Percentiles rank a stretch among this genome's conserved stretches.
These are phyloP conservation scores for Talaromyces sp. DNA, from an alignment of 2,329 filamentous ascomycete species.

Conservation along the genomic window DNA sequence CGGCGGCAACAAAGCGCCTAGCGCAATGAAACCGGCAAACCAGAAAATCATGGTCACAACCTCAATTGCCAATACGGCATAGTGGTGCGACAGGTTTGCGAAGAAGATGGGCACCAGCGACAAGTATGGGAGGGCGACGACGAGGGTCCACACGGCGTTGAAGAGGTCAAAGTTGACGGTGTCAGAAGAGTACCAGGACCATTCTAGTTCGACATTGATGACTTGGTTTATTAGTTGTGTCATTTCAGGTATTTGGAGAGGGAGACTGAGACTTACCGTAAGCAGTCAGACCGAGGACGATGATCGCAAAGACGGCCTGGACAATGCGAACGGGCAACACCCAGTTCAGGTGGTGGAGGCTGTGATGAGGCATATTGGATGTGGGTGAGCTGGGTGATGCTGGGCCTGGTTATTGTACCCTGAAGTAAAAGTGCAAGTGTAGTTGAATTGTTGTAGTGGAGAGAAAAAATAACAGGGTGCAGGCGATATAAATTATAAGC, in stretches of 20 bases:
- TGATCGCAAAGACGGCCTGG: conserved; percentile 66
- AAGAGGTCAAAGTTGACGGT: conserved; percentile 77
- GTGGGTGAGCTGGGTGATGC: no score
- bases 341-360: conserved; percentile 17
- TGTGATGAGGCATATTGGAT: conserved; percentile 13
- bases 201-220: conserved; percentile 47
- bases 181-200: conserved; percentile 50
- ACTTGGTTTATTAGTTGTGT: conserved; percentile 43
- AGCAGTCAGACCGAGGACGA: conserved; percentile 70
- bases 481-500: not conserved
- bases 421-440: not conserved
- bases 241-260: not conserved
- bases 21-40: conserved; percentile 80
- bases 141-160: conserved; percentile 69
- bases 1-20: conserved; percentile 59
- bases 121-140: conserved; percentile 66
- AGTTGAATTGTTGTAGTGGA: not conserved
- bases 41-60: conserved; percentile 78
- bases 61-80: conserved; percentile 65
- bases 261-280: conserved; percentile 54
- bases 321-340: conserved; percentile 58
- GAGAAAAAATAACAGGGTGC: not conserved
- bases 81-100: conserved; percentile 59
- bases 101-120: conserved; percentile 63
- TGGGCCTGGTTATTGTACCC: no score